Conservation (phyloP, 768 basidiomycete genomes). For the Nidularia sp. region DNA sequence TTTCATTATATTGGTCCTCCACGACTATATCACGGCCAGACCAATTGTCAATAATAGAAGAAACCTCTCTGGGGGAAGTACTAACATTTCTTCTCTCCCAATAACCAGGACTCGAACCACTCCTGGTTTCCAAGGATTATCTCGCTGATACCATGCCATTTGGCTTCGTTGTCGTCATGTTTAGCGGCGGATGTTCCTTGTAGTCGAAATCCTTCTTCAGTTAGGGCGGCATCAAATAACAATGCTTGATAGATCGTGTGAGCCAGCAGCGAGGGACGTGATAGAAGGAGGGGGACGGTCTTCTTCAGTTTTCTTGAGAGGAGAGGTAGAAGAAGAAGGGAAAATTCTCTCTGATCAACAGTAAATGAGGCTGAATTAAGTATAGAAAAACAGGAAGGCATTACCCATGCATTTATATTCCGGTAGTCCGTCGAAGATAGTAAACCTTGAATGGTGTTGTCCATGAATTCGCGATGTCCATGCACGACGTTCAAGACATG, state of each 20-base stretch:
- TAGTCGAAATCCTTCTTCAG: slow-evolving; percentile 69
- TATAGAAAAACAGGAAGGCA: slow-evolving; percentile 10
- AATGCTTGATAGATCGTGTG: slow-evolving; percentile 95
- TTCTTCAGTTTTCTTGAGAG: slow-evolving; percentile 71
- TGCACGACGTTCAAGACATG: slow-evolving; percentile 85
- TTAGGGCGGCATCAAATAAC: slow-evolving; percentile 76
- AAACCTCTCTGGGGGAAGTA: slow-evolving; percentile 4
- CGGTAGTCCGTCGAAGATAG: slow-evolving; percentile 60
- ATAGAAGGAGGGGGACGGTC: slow-evolving; percentile 69
- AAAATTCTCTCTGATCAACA: slow-evolving; percentile 74
- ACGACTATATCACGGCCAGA: slow-evolving; percentile 54
- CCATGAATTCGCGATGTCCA: slow-evolving; percentile 82
- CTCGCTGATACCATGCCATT: slow-evolving; percentile 78
- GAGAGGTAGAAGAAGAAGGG: slow-evolving; percentile 70
- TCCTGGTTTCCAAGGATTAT: slow-evolving; percentile 77
- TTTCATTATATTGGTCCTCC: slow-evolving; percentile 81
- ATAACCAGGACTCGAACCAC: slow-evolving; percentile 91
- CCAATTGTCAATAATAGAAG: neutral
- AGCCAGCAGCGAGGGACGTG: slow-evolving; percentile 81
- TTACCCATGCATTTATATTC: slow-evolving; percentile 73
- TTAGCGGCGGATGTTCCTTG: slow-evolving; percentile 41
- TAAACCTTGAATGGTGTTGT: slow-evolving; percentile 66
- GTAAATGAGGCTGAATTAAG: slow-evolving; percentile 2
- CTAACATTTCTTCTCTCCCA: slow-evolving; percentile 87
- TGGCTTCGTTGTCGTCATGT: slow-evolving; percentile 15